A percentile compares a stretch with the other conserved stretches of the same genome.
Conservation (phyloP, 805 yeast genomes). For the Myxozyma vanderwaltii region DNA sequence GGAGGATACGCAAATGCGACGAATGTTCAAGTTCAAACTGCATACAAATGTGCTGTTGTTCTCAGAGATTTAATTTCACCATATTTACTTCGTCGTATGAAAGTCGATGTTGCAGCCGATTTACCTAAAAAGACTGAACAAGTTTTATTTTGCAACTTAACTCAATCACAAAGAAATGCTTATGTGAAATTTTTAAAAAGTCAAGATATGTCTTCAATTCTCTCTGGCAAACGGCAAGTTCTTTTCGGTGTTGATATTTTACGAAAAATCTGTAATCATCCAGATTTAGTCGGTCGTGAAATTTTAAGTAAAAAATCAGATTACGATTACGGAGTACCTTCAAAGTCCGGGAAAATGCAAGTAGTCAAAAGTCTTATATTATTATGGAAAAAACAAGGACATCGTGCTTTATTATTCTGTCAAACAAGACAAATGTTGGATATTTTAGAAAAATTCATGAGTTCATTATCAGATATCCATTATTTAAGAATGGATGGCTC, state of each 20-base stretch:
- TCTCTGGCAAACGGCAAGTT: conserved; percentile 76
- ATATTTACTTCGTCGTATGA: conserved; percentile 80
- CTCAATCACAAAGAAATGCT: conserved; percentile 69
- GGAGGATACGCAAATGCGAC: conserved; percentile 99
- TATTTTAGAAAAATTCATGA: conserved; percentile 71
- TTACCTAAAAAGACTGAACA: conserved; percentile 90
- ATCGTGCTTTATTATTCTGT: conserved; percentile 81
- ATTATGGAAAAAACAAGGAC: conserved; percentile 75
- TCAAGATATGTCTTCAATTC: conserved; percentile 70
- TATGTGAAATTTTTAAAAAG: conserved; percentile 76
- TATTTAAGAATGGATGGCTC: conserved; percentile 93
- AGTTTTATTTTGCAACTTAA: conserved; percentile 87
- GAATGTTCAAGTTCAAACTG: conserved; percentile 93
- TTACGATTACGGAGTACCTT: conserved; percentile 49
- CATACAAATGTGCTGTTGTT: conserved; percentile 92
- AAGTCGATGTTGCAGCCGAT: conserved; percentile 93
- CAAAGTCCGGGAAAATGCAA: conserved; percentile 83
- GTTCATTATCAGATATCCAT: conserved; percentile 44
- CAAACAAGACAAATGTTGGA: conserved; percentile 94
- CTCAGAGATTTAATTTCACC: conserved; percentile 87
- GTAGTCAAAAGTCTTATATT: conserved; percentile 75
- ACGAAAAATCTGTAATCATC: conserved; percentile 94
- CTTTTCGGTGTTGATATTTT: conserved; percentile 86
- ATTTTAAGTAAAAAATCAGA: conserved; percentile 39
- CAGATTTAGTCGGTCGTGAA: conserved; percentile 69